Evolutionary conservation across 177 flowering plant genomes (phyloP), one percentile per base, ranked within the genome.

Genomic region (Vitis hybrid): DNA sequence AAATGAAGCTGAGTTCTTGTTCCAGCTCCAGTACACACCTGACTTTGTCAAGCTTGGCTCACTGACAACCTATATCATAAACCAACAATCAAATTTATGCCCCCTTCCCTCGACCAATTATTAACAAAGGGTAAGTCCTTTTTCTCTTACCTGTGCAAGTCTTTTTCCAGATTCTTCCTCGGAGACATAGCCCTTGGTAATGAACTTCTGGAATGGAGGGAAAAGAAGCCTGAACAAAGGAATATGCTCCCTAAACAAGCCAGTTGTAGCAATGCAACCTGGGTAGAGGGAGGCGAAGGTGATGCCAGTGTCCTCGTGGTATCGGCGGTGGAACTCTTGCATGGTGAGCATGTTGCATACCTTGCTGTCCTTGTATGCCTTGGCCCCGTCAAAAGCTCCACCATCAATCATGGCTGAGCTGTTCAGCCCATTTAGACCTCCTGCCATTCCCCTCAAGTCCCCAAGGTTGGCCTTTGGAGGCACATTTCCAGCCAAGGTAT

Each of bases 1-100:
- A 64, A 95, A 95, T 10, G 97, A 93, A n/a, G 97, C 89, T 0
- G 97, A 90, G 54, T 79, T 81, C 78, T 88, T 93, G 82, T 95
- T 95, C 99, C 99, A 95, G 88, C 98, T 95, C 99, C 99, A 95
- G 84, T 95, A 95, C 30, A 95, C 98, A 17, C 99, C 99, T 0
- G 99, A 95, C 62, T 95, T 95, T 60, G 97, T 87, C 77, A 95
- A 76, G 88, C 97, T 95, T 30, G 92, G 97, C 48, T 93, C 98
- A 26, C 91, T 81, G 66, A 93, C 97, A 62, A 95, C 99, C 97
- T 91, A 77, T 52, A 71, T 23, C 18, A 64, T 30, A 55, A 58
- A 61, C 66, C 65, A 73, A 50, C 66, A 74, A 70, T 15, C 4
- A 54, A 60, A 12, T 34, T 52, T 58, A 61, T 67, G 49, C 52